Percentiles rank a stretch among this genome's conserved stretches.
Evolutionary conservation across 2,329 filamentous ascomycete species (phyloP).

Genomic region (Pseudogymnoascus sp.): DNA sequence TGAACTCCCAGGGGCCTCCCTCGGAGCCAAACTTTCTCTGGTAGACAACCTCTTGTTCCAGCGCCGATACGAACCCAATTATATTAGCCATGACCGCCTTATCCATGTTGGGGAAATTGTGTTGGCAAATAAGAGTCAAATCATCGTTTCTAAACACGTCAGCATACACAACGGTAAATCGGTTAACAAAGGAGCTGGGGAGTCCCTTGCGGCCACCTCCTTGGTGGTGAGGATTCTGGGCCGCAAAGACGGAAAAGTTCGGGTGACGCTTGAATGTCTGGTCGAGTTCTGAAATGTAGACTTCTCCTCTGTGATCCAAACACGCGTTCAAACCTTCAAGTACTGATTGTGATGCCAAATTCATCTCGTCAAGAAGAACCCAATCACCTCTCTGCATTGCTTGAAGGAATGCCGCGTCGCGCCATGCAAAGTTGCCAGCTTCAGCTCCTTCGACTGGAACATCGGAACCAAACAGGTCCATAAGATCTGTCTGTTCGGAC

Average conservation of each 20-base stretch:
- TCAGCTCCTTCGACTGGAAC: constrained; percentile 89
- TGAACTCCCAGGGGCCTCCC: constrained; percentile 90
- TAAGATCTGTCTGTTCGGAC: constrained; percentile 94
- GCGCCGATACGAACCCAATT: constrained; percentile 71
- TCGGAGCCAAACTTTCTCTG: constrained; percentile 52
- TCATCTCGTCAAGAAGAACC: constrained; percentile 98
- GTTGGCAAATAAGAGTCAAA: constrained; percentile 71
- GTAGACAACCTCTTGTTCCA: constrained; percentile 65
- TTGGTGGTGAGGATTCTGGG: constrained; percentile 96
- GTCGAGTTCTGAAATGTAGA: constrained; percentile 91
- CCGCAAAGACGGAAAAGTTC: constrained; percentile 89
- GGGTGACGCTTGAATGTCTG: constrained; percentile 87
- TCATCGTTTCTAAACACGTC: constrained; percentile 81
- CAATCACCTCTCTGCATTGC: constrained; percentile 96
- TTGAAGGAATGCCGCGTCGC: constrained; percentile 88
- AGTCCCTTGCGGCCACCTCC: constrained; percentile 91
- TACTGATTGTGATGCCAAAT: constrained; percentile 91
- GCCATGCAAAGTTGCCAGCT: constrained; percentile 88
- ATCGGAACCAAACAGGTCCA: constrained; percentile 95
- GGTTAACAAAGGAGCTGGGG: constrained; percentile 92
- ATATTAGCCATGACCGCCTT: constrained; percentile 55
- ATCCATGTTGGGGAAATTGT: constrained; percentile 62
- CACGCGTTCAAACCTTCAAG: constrained; percentile 95
- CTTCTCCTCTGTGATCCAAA: constrained; percentile 89
- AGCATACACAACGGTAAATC: constrained; percentile 95